phyloP scores from a whole-genome alignment of 805 yeast genomes.

The Saturnispora bothae region DNA sequence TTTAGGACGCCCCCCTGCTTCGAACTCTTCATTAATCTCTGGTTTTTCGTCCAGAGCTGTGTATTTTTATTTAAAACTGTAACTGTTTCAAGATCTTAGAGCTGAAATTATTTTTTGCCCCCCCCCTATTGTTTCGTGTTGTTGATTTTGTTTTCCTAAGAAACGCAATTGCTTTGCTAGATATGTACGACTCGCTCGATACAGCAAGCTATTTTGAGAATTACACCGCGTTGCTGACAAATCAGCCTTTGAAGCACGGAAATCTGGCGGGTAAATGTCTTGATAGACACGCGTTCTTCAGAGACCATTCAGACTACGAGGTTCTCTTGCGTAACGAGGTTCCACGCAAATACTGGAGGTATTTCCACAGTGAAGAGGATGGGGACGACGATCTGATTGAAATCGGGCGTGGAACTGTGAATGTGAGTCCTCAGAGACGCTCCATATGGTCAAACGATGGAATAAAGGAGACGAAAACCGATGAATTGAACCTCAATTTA shows the following conservation, averaged over 20 bases:
- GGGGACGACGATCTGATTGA: constrained; percentile 1
- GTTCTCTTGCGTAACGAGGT: constrained; percentile 21
- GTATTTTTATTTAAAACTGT: too few species aligned
- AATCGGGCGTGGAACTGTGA: neutral
- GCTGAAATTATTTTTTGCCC: too few species aligned
- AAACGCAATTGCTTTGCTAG: too few species aligned
- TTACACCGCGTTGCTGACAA: constrained; percentile 19
- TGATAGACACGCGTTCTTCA: constrained; percentile 15
- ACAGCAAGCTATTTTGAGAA: constrained; percentile 20
- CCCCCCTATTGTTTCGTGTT: too few species aligned
- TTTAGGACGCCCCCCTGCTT: too few species aligned
- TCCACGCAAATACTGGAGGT: constrained; percentile 18
- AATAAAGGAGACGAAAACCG: constrained; percentile 20
- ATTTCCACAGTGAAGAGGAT: constrained; percentile 13
- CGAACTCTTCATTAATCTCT: too few species aligned
- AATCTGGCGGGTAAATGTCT: constrained; percentile 22
- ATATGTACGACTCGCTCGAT: constrained; percentile 13
- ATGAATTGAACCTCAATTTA: constrained; percentile 18
- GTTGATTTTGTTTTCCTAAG: too few species aligned
- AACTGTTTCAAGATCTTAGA: too few species aligned
- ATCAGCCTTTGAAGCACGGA: constrained; percentile 22
- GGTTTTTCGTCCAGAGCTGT: too few species aligned
- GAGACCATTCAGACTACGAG: constrained; percentile 23
- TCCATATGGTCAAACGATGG: constrained; percentile 11
- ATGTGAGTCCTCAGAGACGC: constrained; percentile 8